These are phyloP conservation scores for Colletotrichum caudatum DNA, from an alignment of 2,329 filamentous ascomycete genomes.

Conservation along the genomic window DNA sequence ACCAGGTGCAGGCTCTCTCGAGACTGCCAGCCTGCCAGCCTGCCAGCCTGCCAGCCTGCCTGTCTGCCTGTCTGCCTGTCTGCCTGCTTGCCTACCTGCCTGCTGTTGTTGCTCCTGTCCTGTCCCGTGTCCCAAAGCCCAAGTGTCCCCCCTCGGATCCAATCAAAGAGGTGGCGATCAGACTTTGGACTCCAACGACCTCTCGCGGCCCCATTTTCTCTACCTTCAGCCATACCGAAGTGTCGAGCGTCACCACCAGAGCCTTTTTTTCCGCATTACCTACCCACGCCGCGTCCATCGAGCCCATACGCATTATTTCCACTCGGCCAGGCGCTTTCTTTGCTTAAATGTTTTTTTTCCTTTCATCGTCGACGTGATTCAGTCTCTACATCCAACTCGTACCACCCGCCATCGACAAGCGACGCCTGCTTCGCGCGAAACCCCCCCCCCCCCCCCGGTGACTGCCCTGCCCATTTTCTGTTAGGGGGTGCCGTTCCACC, in stretches of 20 bases:
- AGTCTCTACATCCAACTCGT: conserved; percentile 14
- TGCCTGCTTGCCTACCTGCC: background rate
- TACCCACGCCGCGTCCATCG: conserved; percentile 34
- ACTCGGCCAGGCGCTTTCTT: conserved; percentile 41
- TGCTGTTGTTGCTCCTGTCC: conserved; percentile 21
- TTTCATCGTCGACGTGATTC: conserved; percentile 37
- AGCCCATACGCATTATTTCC: conserved; percentile 29
- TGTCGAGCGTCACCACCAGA: conserved; percentile 38
- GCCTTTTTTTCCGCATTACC: conserved; percentile 39
- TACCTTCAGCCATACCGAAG: conserved; percentile 38
- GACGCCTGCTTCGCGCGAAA: conserved; percentile 24
- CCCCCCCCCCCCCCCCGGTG: conserved; percentile 23
- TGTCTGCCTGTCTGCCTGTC: background rate
- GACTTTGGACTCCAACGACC: conserved; percentile 49
- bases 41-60: background rate
- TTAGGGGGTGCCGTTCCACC: conserved; percentile 35
- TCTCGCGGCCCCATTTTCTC: conserved; percentile 40
- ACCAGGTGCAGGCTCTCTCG: conserved; percentile 1
- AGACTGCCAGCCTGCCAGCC: background rate
- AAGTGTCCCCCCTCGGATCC: conserved; percentile 44
- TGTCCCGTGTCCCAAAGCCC: conserved; percentile 25
- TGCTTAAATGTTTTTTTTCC: conserved; percentile 17
- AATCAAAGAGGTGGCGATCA: conserved; percentile 53
- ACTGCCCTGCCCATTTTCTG: conserved; percentile 38
- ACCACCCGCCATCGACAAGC: conserved; percentile 2